Conservation (phyloP, 768 basidiomycete species). For the Leucosporidium yakuticum region DNA sequence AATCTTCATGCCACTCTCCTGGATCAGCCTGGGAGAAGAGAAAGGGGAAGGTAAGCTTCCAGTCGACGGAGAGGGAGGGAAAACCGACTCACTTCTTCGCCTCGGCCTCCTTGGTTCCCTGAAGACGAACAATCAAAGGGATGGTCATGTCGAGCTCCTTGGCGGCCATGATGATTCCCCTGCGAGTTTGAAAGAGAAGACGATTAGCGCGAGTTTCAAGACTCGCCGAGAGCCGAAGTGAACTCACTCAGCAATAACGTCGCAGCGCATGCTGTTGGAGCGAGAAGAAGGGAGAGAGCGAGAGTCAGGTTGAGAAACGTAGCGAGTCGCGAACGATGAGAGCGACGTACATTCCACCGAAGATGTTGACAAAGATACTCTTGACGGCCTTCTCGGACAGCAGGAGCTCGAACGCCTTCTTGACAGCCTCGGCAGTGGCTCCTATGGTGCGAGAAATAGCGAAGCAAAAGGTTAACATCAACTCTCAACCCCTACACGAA, state of each 20-base stretch:
- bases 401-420: constrained; percentile 97
- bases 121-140: constrained; percentile 86
- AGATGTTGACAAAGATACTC: constrained; percentile 98
- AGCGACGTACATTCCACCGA: constrained; percentile 58
- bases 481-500: not conserved
- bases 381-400: constrained; percentile 85
- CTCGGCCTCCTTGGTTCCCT: constrained; percentile 93
- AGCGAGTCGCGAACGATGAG: too few relatives aligned
- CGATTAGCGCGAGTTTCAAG: not conserved
- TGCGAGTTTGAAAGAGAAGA: constrained; percentile 17
- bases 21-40: constrained; percentile 69
- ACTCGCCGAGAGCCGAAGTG: not conserved
- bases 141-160: constrained; percentile 79
- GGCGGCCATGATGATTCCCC: constrained; percentile 94
- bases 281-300: not conserved
- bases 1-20: constrained; percentile 80
- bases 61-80: constrained; percentile 20
- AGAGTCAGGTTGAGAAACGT: not conserved
- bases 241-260: constrained; percentile 75
- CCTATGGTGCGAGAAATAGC: constrained; percentile 53
- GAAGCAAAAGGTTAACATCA: constrained; percentile 2
- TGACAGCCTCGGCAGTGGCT: constrained; percentile 98
- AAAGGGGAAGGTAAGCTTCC: constrained; percentile 23
- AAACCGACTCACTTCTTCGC: constrained; percentile 75
- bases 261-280: constrained; percentile 93